Conservation (phyloP, 306 rosid genomes). For the Bauhinia variegata region DNA sequence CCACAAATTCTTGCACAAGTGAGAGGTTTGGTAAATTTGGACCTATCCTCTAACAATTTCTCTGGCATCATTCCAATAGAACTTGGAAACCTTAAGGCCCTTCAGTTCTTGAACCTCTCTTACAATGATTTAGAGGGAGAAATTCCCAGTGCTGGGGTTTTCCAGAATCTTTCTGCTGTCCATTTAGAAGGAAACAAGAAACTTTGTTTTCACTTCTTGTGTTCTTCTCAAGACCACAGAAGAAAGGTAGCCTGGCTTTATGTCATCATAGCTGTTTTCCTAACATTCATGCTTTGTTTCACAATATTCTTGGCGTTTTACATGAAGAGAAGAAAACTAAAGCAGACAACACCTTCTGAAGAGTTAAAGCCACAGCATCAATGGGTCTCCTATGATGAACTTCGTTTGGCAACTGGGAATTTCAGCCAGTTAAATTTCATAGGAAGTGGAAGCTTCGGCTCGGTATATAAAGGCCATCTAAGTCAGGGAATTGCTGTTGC, state of each 20-base stretch:
- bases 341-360: constrained; percentile 22
- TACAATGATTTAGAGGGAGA: constrained; percentile 66
- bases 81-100: constrained; percentile 50
- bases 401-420: constrained; percentile 60
- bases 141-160: constrained; percentile 61
- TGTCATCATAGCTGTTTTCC: constrained; percentile 28
- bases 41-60: constrained; percentile 74
- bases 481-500: constrained; percentile 54
- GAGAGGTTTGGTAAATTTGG: constrained; percentile 63
- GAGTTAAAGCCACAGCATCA: constrained; percentile 41
- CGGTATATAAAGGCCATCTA: constrained; percentile 62
- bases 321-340: constrained; percentile 39
- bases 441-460: constrained; percentile 71
- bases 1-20: constrained; percentile 54
- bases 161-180: constrained; percentile 44
- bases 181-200: constrained; percentile 67
- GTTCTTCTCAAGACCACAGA: constrained; percentile 30
- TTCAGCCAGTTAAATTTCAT: constrained; percentile 52
- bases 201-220: constrained; percentile 49
- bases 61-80: constrained; percentile 65
- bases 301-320: constrained; percentile 40
- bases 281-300: constrained; percentile 41
- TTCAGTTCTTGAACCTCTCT: constrained; percentile 59
- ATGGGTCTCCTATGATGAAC: constrained; percentile 60
- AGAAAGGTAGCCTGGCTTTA: constrained; percentile 32